Evolutionary conservation across 108 stramenopile genomes (phyloP).

Genomic region (Stephanodiscus minutulus): DNA sequence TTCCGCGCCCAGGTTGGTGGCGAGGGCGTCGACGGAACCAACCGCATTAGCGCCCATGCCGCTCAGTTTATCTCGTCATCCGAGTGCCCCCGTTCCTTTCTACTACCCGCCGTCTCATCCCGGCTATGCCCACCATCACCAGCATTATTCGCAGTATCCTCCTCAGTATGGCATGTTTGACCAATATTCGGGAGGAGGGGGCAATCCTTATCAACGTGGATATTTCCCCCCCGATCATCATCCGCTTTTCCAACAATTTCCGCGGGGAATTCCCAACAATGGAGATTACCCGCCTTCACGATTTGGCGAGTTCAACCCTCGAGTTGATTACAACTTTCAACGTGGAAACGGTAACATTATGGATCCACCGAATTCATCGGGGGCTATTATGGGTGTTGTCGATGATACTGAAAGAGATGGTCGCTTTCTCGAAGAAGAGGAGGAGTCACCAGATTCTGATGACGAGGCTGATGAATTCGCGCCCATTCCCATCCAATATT

Average conservation of each 20-base stretch:
- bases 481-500: not conserved
- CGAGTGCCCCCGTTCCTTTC: not conserved
- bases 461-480: not conserved
- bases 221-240: not conserved
- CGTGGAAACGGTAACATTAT: not conserved
- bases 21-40: conserved; percentile 1
- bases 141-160: not conserved
- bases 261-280: not conserved
- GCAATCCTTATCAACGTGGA: not conserved
- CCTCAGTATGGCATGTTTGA: not conserved
- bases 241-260: not conserved
- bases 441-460: not conserved
- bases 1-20: not conserved
- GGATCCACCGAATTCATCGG: not conserved
- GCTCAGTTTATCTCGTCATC: not conserved
- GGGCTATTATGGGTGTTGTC: not conserved
- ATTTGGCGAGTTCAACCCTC: not conserved
- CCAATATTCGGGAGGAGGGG: not conserved
- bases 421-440: not conserved
- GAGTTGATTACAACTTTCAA: too few species aligned
- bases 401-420: not conserved
- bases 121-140: not conserved
- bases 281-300: not conserved
- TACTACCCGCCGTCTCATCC: not conserved
- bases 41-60: not conserved